Conservation (phyloP, 2,329 filamentous ascomycete genomes). For the Alternaria sp. region DNA sequence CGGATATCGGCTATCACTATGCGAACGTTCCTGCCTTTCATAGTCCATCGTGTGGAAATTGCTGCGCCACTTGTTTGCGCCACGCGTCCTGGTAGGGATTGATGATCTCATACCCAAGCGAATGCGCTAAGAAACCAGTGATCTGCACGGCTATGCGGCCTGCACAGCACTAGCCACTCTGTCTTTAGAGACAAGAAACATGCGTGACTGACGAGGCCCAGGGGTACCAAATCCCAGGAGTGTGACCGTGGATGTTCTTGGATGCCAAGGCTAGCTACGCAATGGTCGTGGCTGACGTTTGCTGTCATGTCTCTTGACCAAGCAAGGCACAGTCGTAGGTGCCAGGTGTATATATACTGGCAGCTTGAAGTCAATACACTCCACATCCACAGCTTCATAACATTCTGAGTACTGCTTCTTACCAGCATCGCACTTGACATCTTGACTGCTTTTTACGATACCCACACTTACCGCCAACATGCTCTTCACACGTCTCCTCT, state of each 20-base stretch:
- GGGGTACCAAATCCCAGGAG: slow-evolving; percentile 2
- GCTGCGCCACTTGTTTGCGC: slow-evolving; percentile 5
- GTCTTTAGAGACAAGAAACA: not conserved
- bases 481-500: slow-evolving; percentile 56
- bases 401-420: not conserved
- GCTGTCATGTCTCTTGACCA: not conserved
- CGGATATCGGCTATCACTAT: slow-evolving; percentile 2
- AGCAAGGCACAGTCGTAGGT: not conserved
- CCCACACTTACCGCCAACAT: slow-evolving; percentile 19
- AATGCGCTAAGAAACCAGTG: slow-evolving; percentile 4
- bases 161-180: slow-evolving; percentile 11
- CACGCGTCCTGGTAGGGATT: slow-evolving; percentile 2
- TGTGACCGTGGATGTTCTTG: not conserved
- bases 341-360: slow-evolving; percentile 4
- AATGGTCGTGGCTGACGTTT: slow-evolving; percentile 24
- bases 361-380: not conserved
- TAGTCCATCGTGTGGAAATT: not conserved
- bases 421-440: not conserved
- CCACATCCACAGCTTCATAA: not conserved
- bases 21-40: not conserved
- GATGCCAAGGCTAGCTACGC: slow-evolving; percentile 8
- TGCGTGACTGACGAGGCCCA: slow-evolving; percentile 13
- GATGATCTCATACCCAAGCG: slow-evolving; percentile 2
- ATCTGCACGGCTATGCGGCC: slow-evolving; percentile 9
- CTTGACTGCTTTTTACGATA: not conserved